phyloP scores from a whole-genome alignment of 768 basidiomycete species.

The Rhodotorula diobovata region DNA sequence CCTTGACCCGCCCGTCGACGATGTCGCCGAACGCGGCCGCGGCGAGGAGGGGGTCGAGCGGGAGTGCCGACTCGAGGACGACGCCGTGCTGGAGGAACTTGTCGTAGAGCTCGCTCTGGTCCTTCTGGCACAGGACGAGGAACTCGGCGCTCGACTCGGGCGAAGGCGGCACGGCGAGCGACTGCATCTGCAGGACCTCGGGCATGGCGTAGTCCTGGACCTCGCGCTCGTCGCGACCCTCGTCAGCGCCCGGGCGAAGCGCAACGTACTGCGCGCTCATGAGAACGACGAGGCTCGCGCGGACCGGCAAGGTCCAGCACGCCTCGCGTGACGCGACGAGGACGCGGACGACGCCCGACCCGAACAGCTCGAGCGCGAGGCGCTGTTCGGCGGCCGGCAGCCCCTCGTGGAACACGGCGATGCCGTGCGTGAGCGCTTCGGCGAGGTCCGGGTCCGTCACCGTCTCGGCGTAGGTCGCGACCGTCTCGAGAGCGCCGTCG shows the following conservation, averaged over 20 bases:
- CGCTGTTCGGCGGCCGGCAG: conserved; percentile 63
- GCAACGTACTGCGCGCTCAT: conserved; percentile 84
- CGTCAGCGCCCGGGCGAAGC: conserved; percentile 12
- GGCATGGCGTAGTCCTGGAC: conserved; percentile 72
- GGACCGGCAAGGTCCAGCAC: conserved; percentile 84
- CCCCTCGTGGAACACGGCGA: conserved; percentile 79
- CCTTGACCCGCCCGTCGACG: conserved; percentile 49
- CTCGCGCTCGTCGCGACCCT: conserved; percentile 52
- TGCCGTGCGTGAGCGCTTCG: conserved; percentile 75
- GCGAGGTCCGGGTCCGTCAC: conserved; percentile 62
- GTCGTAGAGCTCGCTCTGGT: conserved; percentile 71
- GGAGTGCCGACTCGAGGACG: conserved; percentile 76
- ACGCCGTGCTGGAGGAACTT: conserved; percentile 83
- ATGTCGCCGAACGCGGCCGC: conserved; percentile 38
- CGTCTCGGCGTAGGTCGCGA: conserved; percentile 60
- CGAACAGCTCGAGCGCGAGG: conserved; percentile 73
- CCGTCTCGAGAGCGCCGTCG: conserved; percentile 51
- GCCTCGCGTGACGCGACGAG: conserved; percentile 75
- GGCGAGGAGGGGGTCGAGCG: conserved; percentile 49
- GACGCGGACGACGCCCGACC: conserved; percentile 70
- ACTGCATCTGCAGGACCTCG: conserved; percentile 88
- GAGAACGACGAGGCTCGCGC: conserved; percentile 73
- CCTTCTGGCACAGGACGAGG: conserved; percentile 81
- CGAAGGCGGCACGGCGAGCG: conserved; percentile 59
- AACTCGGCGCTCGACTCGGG: conserved; percentile 52